Conservation (phyloP, 352 stramenopile species). For the Phytopythium ostracodes region DNA sequence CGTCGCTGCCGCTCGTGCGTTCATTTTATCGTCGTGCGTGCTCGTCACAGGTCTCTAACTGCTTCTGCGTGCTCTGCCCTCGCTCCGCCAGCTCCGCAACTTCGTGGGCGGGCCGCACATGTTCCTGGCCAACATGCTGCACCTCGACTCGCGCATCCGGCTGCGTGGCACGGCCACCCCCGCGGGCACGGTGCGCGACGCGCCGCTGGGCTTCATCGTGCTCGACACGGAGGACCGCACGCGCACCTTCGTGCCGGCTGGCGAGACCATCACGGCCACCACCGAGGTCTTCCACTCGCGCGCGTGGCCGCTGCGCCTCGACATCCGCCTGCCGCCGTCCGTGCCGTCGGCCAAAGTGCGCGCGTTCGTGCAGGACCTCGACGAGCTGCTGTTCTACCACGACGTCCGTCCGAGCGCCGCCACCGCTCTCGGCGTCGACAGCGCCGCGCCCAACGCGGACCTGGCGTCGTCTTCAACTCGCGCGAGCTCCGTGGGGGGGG, state of each 20-base stretch:
- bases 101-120: constrained; percentile 72
- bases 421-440: neutral
- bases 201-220: constrained; percentile 65
- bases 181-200: constrained; percentile 41
- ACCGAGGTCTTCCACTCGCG: constrained; percentile 51
- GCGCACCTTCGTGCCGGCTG: constrained; percentile 64
- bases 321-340: constrained; percentile 38
- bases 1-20: constrained; percentile 50
- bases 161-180: constrained; percentile 32
- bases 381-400: constrained; percentile 37
- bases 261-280: constrained; percentile 40
- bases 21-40: no score
- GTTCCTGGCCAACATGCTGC: constrained; percentile 74
- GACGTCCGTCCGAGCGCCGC: neutral
- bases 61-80: neutral
- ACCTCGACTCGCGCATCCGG: constrained; percentile 42
- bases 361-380: constrained; percentile 61
- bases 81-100: constrained; percentile 42
- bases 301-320: constrained; percentile 48
- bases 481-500: neutral
- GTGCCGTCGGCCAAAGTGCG: constrained; percentile 31
- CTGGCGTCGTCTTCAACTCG: neutral
- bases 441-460: neutral
- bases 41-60: no score
- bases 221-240: constrained; percentile 49